Evolutionary conservation across 2,329 filamentous ascomycete genomes (phyloP).

Genomic region (Aspergillus nomiae): DNA sequence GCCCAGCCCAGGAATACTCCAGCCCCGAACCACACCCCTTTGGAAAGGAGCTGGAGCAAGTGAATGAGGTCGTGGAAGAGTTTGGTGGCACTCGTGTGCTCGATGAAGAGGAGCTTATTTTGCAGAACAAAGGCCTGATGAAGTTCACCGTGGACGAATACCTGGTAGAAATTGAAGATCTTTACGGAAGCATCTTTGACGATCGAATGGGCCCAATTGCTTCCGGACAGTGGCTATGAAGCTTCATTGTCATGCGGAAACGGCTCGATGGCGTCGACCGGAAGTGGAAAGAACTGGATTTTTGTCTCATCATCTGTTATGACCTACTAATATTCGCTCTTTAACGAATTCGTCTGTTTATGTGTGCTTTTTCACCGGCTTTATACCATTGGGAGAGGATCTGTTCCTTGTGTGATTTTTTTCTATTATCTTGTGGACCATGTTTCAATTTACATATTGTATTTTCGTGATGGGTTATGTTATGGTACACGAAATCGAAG

Average conservation of each 20-base stretch:
- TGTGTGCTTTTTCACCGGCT: slow-evolving; percentile 16
- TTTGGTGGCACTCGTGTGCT: slow-evolving; percentile 66
- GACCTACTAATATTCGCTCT: slow-evolving; percentile 36
- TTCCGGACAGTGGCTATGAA: slow-evolving; percentile 44
- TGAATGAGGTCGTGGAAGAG: slow-evolving; percentile 91
- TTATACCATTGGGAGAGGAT: slow-evolving; percentile 28
- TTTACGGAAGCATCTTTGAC: slow-evolving; percentile 65
- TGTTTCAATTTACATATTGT: not conserved
- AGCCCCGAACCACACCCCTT: slow-evolving; percentile 67
- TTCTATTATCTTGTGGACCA: slow-evolving; percentile 9
- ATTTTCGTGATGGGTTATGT: slow-evolving; percentile 3
- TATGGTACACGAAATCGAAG: not conserved
- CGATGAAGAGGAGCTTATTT: slow-evolving; percentile 73
- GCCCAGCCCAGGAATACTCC: slow-evolving; percentile 41
- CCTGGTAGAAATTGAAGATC: slow-evolving; percentile 72
- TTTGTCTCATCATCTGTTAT: slow-evolving; percentile 19
- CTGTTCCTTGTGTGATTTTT: slow-evolving; percentile 10
- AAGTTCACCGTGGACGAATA: slow-evolving; percentile 83
- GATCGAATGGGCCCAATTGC: slow-evolving; percentile 40
- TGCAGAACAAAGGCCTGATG: slow-evolving; percentile 69
- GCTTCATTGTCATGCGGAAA: not conserved
- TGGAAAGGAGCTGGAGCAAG: slow-evolving; percentile 84
- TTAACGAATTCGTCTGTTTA: slow-evolving; percentile 11
- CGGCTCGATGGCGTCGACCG: not conserved
- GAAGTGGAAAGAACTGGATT: slow-evolving; percentile 26